A percentile compares a stretch with the other conserved stretches of the same genome.
Evolutionary conservation across 345 rosid species (phyloP).

Genomic region (Carallia pectinifolia): DNA sequence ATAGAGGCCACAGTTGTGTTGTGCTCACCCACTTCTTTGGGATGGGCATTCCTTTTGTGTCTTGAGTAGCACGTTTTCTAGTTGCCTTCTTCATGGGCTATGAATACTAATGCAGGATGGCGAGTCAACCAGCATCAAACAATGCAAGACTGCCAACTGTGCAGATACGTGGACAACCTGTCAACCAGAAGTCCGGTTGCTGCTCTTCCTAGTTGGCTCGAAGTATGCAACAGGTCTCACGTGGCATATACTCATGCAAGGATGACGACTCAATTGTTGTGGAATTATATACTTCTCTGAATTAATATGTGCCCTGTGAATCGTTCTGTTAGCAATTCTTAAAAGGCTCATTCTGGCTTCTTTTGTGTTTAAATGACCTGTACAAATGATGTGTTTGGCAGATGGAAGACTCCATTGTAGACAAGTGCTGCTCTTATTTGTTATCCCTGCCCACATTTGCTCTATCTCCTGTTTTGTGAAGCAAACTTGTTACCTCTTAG

Average conservation of each 20-base stretch:
- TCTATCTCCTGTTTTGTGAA: too few relatives aligned
- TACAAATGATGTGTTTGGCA: constrained; percentile 11
- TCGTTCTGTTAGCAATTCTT: constrained; percentile 7
- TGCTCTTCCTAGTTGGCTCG: constrained; percentile 64
- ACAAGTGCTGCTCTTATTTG: too few relatives aligned
- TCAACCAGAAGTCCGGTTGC: constrained; percentile 89
- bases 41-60: background rate
- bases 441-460: too few relatives aligned
- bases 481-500: too few relatives aligned
- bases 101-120: constrained; percentile 65
- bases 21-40: background rate
- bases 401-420: background rate
- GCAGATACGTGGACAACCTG: constrained; percentile 92
- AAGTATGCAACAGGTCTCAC: background rate
- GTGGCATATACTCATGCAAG: background rate
- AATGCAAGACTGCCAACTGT: constrained; percentile 86
- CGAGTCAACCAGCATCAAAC: constrained; percentile 77
- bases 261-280: constrained; percentile 11
- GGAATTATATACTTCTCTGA: constrained; percentile 6
- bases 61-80: background rate
- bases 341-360: background rate
- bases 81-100: background rate
- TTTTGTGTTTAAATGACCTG: constrained; percentile 4
- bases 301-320: constrained; percentile 7
- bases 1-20: background rate